Evolutionary conservation across 2,329 filamentous ascomycete genomes (phyloP).

Genomic region (Waltergamsia citrina): DNA sequence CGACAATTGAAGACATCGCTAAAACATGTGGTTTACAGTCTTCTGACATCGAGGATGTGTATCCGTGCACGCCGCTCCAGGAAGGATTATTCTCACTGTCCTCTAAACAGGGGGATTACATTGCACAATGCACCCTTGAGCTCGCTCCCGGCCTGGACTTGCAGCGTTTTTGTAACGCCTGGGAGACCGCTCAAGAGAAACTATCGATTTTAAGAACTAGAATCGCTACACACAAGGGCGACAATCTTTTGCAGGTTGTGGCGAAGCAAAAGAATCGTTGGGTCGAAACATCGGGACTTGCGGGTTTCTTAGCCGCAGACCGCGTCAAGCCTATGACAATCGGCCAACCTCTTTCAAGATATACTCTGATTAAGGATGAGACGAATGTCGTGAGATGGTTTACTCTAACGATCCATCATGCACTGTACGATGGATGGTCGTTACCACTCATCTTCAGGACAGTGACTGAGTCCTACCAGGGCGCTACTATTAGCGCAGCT

Average conservation of each 20-base stretch:
- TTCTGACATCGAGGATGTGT: constrained; percentile 1
- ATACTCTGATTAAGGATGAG: constrained; percentile 7
- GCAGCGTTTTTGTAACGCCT: neutral
- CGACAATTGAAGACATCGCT: neutral
- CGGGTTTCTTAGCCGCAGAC: constrained; percentile 21
- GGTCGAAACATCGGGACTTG: constrained; percentile 16
- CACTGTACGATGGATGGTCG: constrained; percentile 10
- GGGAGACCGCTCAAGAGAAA: neutral
- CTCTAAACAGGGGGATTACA: constrained; percentile 1
- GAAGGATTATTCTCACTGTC: constrained; percentile 3
- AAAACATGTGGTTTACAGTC: neutral
- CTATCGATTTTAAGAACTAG: neutral
- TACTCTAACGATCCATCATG: constrained; percentile 12
- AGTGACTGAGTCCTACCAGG: neutral
- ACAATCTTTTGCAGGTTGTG: constrained; percentile 30
- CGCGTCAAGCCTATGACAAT: constrained; percentile 14
- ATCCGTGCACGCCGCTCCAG: constrained; percentile 3
- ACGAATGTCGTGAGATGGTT: constrained; percentile 4
- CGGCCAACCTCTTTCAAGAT: constrained; percentile 10
- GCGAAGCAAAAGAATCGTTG: constrained; percentile 21
- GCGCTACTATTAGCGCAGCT: neutral
- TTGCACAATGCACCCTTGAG: constrained; percentile 1
- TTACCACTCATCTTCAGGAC: constrained; percentile 1
- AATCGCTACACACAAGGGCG: constrained; percentile 2
- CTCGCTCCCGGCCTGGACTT: neutral